A percentile compares a stretch with the other conserved stretches of the same genome.
These are phyloP conservation scores for Taiozyma sp. DNA, from an alignment of 1,139 yeast genomes.

Conservation along the genomic window DNA sequence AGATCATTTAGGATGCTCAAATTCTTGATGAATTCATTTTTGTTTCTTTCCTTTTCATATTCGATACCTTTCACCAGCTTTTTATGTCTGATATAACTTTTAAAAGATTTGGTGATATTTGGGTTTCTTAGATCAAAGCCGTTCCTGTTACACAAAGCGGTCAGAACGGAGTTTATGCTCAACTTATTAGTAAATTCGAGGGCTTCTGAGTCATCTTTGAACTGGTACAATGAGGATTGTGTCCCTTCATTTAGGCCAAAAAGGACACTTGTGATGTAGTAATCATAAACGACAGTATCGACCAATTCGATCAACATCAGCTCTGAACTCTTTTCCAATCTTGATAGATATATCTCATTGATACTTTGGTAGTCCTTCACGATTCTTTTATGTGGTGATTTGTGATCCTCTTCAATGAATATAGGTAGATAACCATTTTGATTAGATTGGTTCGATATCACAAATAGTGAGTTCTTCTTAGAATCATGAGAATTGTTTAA, in stretches of 20 bases:
- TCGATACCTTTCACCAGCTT: constrained; percentile 6
- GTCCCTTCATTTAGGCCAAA: constrained; percentile 6
- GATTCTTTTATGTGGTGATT: constrained; percentile 5
- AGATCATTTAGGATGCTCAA: constrained; percentile 14
- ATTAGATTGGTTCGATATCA: constrained; percentile 16
- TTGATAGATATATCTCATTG: constrained; percentile 14
- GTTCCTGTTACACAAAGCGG: constrained; percentile 14
- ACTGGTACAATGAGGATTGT: constrained; percentile 13
- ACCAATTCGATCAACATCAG: constrained; percentile 20
- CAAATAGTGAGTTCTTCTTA: constrained; percentile 17
- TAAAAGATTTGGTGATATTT: constrained; percentile 9
- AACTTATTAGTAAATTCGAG: constrained; percentile 7
- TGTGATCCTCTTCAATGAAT: constrained; percentile 17
- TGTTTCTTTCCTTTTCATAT: constrained; percentile 12
- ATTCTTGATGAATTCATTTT: constrained; percentile 12
- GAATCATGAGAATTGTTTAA: constrained; percentile 15
- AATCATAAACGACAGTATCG: constrained; percentile 21
- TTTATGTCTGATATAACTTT: constrained; percentile 1
- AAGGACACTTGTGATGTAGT: constrained; percentile 17
- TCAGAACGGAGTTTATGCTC: constrained; percentile 9
- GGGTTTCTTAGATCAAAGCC: constrained; percentile 23
- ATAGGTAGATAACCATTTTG: constrained; percentile 19
- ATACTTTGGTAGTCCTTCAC: constrained; percentile 12
- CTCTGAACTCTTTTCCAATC: constrained; percentile 18
- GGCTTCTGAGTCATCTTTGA: constrained; percentile 6